These are phyloP conservation scores for Jatropha multifida DNA, from an alignment of 441 rosid genomes.

Conservation along the genomic window DNA sequence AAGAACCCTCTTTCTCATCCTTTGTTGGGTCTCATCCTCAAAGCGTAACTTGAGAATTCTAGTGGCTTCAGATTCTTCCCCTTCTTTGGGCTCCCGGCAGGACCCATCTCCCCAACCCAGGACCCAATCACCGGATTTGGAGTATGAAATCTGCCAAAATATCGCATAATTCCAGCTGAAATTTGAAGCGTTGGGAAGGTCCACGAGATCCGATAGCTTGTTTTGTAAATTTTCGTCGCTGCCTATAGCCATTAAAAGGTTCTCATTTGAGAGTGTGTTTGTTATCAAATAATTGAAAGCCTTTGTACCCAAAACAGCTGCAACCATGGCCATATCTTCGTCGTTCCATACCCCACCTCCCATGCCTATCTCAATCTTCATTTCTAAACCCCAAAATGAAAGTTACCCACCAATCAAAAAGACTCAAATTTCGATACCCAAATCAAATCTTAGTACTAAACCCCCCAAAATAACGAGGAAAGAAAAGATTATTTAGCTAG, in stretches of 20 bases:
- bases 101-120: constrained; percentile 95
- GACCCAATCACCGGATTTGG: constrained; percentile 78
- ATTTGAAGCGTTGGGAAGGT: constrained; percentile 59
- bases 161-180: constrained; percentile 96
- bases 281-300: constrained; percentile 76
- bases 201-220: constrained; percentile 92
- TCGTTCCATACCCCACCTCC: constrained; percentile 64
- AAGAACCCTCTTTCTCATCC: constrained; percentile 78
- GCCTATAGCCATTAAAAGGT: constrained; percentile 51
- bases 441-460: constrained; percentile 33
- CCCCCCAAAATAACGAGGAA: neutral
- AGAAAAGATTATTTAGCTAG: constrained; percentile 14
- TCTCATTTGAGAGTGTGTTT: constrained; percentile 66
- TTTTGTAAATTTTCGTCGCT: constrained; percentile 70
- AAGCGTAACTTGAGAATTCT: constrained; percentile 40
- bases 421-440: constrained; percentile 22
- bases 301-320: constrained; percentile 67
- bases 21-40: constrained; percentile 69
- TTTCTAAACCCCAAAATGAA: constrained; percentile 27
- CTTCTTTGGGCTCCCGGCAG: constrained; percentile 78
- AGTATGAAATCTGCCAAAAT: constrained; percentile 87
- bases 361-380: constrained; percentile 54
- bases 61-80: constrained; percentile 60
- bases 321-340: constrained; percentile 64
- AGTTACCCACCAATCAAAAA: constrained; percentile 18